Base-by-base conservation (phyloP, 2,329 filamentous ascomycete species). In the Ascocoryne sarcoides region DNA sequence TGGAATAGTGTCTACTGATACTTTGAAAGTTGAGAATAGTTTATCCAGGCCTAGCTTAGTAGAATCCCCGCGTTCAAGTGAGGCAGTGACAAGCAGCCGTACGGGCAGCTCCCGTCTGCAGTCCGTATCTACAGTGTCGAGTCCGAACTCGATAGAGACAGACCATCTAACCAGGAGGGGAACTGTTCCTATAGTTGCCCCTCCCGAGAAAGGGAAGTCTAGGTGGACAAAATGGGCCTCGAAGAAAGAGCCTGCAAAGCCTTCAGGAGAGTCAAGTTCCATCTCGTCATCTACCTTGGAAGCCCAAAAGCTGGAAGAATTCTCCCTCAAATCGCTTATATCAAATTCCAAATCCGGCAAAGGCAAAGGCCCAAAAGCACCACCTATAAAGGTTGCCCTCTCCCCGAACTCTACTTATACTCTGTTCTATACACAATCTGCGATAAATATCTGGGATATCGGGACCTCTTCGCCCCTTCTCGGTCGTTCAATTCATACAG, bases 361-460 rank as follows among this genome's bases (percentile, higher is more conserved):
- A 39, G 54, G 55, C 8, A 65, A 60, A 46, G 48, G 43, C 1
- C 42, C 50, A 2, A 64, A 59, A 40, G 57, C 42, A 21, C 7
- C 23, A 12, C 7, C 7, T 26, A 55, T 65, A 10, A 61, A 62
- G 34, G 58, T 64, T 8, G 49, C 48, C 16, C 49, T 63, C 3
- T 65, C 64, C 4, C 60, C 63, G 36, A 65, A 59, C 44, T 64
- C 62, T 10, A 55, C 61, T 0, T 54, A 63, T 18, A 59, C 57
- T 12, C 52, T 66, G 0, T 65, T 65, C 32, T 66, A 63, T 63
- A 61, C 57, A 2, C 62, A 63, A 39, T 46, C 56, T 2, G 45
- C 54, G 16, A 62, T 66, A 23, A 60, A 65, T 38, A 51, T 65
- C 4, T 65, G 61, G 58, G 63, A 66, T 42, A 51, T 63, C 31